phyloP scores from a whole-genome alignment of 192 early-diverging fungal genomes.

The Entrophospora sp. region DNA sequence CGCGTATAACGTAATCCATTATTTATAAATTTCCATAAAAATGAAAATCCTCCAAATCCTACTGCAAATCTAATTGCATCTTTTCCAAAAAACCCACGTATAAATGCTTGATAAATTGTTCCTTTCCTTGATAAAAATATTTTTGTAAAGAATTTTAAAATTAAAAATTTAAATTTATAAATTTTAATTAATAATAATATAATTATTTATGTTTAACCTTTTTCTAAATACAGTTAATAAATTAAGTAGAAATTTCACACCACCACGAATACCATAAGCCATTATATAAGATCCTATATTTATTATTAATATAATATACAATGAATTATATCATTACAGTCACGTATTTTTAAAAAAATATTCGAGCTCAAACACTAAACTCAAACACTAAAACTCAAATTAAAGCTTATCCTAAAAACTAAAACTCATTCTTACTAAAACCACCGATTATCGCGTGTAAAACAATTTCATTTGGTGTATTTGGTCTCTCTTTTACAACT shows the following conservation, averaged over 20 bases:
- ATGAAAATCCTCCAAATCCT: constrained; percentile 69
- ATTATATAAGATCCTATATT: constrained; percentile 15
- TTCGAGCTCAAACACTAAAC: too few relatives aligned
- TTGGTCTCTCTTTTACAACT: too few relatives aligned
- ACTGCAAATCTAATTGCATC: constrained; percentile 59
- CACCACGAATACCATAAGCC: constrained; percentile 10
- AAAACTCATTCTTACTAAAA: too few relatives aligned
- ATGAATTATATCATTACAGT: too few relatives aligned
- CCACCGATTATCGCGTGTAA: too few relatives aligned
- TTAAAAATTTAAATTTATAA: background rate
- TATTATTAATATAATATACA: too few relatives aligned
- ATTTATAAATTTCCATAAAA: constrained; percentile 65
- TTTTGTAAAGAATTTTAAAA: background rate
- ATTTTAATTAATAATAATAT: too few relatives aligned
- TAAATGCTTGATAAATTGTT: constrained; percentile 1
- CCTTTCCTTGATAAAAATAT: background rate
- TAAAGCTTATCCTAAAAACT: too few relatives aligned
- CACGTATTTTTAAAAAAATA: too few relatives aligned
- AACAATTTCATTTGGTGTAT: too few relatives aligned
- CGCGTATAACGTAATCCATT: constrained; percentile 46
- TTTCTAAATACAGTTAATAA: constrained; percentile 5
- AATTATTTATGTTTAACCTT: too few relatives aligned
- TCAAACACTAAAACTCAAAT: too few relatives aligned
- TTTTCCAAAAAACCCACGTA: constrained; percentile 40
- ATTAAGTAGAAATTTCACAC: constrained; percentile 14